These are phyloP conservation scores for Acacia crassicarpa DNA, from an alignment of 306 rosid genomes.

Conservation along the genomic window DNA sequence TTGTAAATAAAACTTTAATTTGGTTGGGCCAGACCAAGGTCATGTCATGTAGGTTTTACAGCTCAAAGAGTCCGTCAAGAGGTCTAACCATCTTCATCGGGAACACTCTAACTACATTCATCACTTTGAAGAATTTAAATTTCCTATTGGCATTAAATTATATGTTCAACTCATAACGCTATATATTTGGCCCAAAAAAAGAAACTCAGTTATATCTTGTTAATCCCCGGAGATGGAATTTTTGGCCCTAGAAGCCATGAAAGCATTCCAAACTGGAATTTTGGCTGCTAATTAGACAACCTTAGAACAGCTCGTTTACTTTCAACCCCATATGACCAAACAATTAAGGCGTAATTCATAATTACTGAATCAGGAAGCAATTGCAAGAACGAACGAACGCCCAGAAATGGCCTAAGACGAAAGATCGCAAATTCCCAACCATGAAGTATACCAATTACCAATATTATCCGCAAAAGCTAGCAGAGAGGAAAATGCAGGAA, in stretches of 20 bases:
- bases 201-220: neutral
- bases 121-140: neutral
- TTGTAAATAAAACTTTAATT: neutral
- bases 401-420: neutral
- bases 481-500: slow-evolving; percentile 25
- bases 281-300: neutral
- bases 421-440: slow-evolving; percentile 26
- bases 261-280: slow-evolving; percentile 12
- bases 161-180: neutral
- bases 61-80: neutral
- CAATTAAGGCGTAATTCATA: neutral
- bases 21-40: neutral
- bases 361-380: neutral
- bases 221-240: slow-evolving; percentile 3
- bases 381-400: neutral
- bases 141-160: neutral
- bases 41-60: neutral
- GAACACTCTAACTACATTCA: neutral
- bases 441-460: neutral
- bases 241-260: slow-evolving; percentile 13
- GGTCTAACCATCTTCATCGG: neutral
- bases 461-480: neutral
- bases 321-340: neutral
- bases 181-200: neutral
- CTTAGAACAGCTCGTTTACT: neutral